phyloP scores from a whole-genome alignment of 805 yeast genomes.

The Wickerhamiella kazuoi region DNA sequence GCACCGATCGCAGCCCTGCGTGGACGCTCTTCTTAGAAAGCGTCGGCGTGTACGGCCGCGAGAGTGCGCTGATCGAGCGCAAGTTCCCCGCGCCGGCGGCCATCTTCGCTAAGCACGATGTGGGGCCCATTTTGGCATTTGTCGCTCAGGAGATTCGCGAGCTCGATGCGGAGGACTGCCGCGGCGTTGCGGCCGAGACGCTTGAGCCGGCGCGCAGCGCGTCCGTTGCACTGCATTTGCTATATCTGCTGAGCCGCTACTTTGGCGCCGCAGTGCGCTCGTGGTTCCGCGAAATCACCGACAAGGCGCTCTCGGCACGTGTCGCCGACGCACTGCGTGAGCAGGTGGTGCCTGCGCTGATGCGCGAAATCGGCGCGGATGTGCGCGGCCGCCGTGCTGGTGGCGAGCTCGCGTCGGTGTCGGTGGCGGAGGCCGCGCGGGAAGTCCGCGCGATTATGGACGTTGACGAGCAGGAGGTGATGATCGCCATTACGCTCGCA shows the following conservation, averaged over 20 bases:
- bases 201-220: neutral
- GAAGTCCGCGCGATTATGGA: slow-evolving; percentile 13
- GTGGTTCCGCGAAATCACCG: slow-evolving; percentile 14
- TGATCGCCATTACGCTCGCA: slow-evolving; percentile 53
- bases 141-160: slow-evolving; percentile 1
- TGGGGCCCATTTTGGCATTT: neutral
- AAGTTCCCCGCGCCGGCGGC: neutral
- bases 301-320: slow-evolving; percentile 6
- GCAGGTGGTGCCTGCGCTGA: slow-evolving; percentile 8
- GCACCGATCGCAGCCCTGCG: neutral
- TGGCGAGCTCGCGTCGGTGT: slow-evolving; percentile 1
- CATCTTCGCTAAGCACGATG: neutral
- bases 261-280: slow-evolving; percentile 8
- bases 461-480: slow-evolving; percentile 13
- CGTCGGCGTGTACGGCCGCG: neutral
- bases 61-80: neutral
- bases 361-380: slow-evolving; percentile 5
- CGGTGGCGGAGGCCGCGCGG: slow-evolving; percentile 9
- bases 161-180: neutral
- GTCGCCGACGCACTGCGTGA: slow-evolving; percentile 7
- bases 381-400: slow-evolving; percentile 2
- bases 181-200: neutral
- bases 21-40: slow-evolving; percentile 4
- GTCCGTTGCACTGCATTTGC: slow-evolving; percentile 4
- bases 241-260: slow-evolving; percentile 5